These are phyloP conservation scores for Teunomyces lycoperdinae DNA, from an alignment of 805 yeast species.

Conservation along the genomic window DNA sequence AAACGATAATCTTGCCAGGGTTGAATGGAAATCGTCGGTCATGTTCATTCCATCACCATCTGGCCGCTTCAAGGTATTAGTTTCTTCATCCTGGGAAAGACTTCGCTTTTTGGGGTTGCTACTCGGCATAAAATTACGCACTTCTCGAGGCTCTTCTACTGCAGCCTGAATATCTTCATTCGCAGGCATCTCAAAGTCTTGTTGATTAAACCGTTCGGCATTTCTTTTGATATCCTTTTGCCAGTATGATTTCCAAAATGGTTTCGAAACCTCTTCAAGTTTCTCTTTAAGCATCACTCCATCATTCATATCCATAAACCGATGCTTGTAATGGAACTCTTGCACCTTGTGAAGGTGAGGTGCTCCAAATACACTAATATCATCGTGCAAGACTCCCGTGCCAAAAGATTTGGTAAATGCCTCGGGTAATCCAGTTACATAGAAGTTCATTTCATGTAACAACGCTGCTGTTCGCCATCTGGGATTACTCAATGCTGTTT, in stretches of 20 bases:
- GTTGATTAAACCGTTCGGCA: constrained; percentile 34
- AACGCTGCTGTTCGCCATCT: constrained; percentile 58
- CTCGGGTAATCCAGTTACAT: constrained; percentile 44
- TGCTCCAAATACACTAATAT: constrained; percentile 52
- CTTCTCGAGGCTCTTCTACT: neutral
- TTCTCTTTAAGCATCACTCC: constrained; percentile 25
- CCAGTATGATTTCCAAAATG: constrained; percentile 60
- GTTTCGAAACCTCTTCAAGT: constrained; percentile 31
- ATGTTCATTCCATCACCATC: neutral
- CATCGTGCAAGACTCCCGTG: constrained; percentile 34
- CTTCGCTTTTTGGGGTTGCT: neutral
- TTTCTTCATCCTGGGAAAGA: neutral
- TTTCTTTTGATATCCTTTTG: constrained; percentile 35
- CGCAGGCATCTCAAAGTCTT: constrained; percentile 8
- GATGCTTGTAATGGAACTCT: constrained; percentile 50
- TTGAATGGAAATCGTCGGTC: neutral
- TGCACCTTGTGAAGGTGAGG: constrained; percentile 55
- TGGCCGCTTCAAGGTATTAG: neutral
- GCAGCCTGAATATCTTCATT: neutral
- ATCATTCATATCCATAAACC: constrained; percentile 38
- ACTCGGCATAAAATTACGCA: neutral
- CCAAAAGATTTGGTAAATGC: constrained; percentile 41
- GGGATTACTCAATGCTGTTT: constrained; percentile 47
- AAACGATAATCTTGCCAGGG: neutral
- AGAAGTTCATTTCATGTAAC: constrained; percentile 66